A percentile compares a stretch with the other conserved stretches of the same genome.
These are phyloP conservation scores for Rosa chinensis DNA, from an alignment of 306 rosid genomes.

Conservation along the genomic window DNA sequence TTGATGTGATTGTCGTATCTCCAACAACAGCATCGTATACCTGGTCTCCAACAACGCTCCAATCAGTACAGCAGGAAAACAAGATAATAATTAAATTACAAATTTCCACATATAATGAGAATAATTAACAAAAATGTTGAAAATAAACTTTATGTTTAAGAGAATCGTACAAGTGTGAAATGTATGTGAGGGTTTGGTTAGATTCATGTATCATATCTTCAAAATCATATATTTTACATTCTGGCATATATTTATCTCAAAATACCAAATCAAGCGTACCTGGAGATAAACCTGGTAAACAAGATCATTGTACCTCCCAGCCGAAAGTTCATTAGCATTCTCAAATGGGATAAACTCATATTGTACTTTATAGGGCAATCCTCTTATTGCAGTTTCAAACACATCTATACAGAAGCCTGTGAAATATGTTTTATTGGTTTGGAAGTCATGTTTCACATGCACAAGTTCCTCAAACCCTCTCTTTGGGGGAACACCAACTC, in stretches of 20 bases:
- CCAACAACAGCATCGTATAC: slow-evolving; percentile 11
- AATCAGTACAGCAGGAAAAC: no score
- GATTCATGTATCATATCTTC: no score
- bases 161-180: neutral
- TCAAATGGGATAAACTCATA: slow-evolving; percentile 14
- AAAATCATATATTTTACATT: no score
- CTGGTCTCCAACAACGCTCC: neutral
- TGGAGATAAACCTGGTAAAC: neutral
- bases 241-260: no score
- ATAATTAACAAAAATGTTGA: neutral
- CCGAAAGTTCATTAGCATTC: neutral
- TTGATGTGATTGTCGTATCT: slow-evolving; percentile 1
- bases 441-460: neutral
- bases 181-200: neutral
- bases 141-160: neutral
- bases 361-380: neutral
- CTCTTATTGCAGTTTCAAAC: slow-evolving; percentile 11
- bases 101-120: neutral
- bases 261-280: neutral
- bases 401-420: slow-evolving; percentile 26
- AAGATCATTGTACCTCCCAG: slow-evolving; percentile 4
- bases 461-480: slow-evolving; percentile 4
- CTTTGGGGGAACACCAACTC: slow-evolving; percentile 10
- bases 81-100: no score
- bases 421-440: neutral